phyloP scores from a whole-genome alignment of 2,329 filamentous ascomycete species.

The Talaromyces atroroseus region DNA sequence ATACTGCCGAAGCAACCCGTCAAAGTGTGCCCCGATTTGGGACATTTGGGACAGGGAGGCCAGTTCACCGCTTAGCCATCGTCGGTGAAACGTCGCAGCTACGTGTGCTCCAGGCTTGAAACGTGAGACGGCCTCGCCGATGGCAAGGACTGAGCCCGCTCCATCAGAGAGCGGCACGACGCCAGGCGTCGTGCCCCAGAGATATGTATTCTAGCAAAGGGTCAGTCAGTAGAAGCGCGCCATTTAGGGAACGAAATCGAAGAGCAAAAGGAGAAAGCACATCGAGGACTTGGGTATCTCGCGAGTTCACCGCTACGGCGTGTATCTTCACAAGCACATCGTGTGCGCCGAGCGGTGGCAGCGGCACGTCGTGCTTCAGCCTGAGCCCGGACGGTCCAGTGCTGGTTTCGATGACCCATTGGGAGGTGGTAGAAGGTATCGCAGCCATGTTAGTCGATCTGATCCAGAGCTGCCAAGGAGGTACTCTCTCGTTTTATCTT shows the following conservation, averaged over 20 bases:
- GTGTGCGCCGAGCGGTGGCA: not conserved
- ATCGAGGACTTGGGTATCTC: not conserved
- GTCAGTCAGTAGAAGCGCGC: too few species aligned
- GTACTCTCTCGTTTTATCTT: too few species aligned
- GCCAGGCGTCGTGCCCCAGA: not conserved
- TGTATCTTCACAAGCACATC: not conserved
- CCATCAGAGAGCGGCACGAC: not conserved
- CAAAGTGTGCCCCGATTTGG: not conserved
- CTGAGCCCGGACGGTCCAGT: not conserved
- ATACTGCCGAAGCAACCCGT: slow-evolving; percentile 52
- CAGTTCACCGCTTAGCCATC: not conserved
- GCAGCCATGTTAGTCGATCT: too few species aligned
- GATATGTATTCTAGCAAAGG: not conserved
- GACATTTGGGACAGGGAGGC: not conserved
- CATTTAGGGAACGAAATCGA: not conserved
- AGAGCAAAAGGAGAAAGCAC: not conserved
- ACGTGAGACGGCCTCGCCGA: not conserved
- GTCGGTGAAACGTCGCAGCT: not conserved
- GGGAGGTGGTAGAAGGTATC: too few species aligned
- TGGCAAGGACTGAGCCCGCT: not conserved
- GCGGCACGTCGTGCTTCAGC: not conserved
- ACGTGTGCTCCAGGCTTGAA: not conserved
- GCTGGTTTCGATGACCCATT: not conserved
- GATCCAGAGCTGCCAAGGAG: too few species aligned
- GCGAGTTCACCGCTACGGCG: not conserved